Evolutionary conservation across 371 early-diverging fungal species (phyloP).

Genomic region (Rhizopus delemar): DNA sequence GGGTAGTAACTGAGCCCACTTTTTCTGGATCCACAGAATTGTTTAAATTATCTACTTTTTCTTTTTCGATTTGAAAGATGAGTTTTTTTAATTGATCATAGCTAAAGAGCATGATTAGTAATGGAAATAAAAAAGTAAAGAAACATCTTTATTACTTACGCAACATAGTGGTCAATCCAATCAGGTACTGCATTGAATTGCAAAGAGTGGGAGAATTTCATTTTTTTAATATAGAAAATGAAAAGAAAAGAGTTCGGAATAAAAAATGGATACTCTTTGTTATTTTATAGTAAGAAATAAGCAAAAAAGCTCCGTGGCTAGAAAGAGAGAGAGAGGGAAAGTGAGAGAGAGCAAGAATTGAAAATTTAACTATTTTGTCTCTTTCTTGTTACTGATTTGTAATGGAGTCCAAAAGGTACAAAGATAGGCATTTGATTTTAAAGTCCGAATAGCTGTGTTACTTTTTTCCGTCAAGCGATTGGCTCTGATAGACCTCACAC

Average conservation of each 20-base stretch:
- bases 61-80: slow-evolving; percentile 87
- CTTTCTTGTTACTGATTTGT: too few species aligned
- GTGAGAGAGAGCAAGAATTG: too few species aligned
- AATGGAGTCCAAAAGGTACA: not conserved
- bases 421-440: not conserved
- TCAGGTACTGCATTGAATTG: slow-evolving; percentile 90
- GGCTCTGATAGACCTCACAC: slow-evolving; percentile 18
- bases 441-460: not conserved
- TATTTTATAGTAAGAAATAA: not conserved
- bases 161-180: slow-evolving; percentile 82
- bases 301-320: not conserved
- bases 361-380: too few species aligned
- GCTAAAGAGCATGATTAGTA: slow-evolving; percentile 33
- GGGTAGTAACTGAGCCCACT: not conserved
- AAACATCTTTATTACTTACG: slow-evolving; percentile 37
- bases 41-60: slow-evolving; percentile 59
- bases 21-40: slow-evolving; percentile 30
- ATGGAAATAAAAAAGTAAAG: not conserved
- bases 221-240: slow-evolving; percentile 24
- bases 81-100: slow-evolving; percentile 89
- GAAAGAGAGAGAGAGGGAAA: too few species aligned
- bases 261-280: slow-evolving; percentile 5
- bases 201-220: slow-evolving; percentile 90
- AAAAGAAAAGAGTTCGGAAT: not conserved
- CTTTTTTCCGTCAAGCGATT: slow-evolving; percentile 1